Base-by-base conservation (phyloP, 2,329 filamentous ascomycete genomes). In the Tolypocladium ophioglossoides region DNA sequence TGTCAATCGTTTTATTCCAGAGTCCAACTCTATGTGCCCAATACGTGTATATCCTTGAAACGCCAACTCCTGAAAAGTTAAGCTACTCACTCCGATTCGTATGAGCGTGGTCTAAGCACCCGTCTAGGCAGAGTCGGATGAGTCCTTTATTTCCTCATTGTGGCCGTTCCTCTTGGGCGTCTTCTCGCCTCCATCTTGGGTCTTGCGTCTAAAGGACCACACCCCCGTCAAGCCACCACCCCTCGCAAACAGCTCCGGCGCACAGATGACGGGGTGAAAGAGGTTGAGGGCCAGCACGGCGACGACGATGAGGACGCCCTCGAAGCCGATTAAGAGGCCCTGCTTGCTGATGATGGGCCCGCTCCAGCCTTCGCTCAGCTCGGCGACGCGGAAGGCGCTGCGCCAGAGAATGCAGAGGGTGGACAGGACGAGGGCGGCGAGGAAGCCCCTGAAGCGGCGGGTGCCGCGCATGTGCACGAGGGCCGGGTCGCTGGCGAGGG, bases 361-460 rank as follows among this genome's bases (percentile, higher is more conserved):
- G 3, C 63, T 67, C 78, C 83, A 89, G 1, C 85, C 85, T 52
- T 78, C 72, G 58, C 77, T 79, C 58, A 89, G 69, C 74, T 89
- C 85, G 0, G 79, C 80, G 24, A 86, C 79, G 53, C 86, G 78
- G 67, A 83, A 89, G 44, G 83, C 78, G 58, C 78, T 83, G 10
- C 86, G 74, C 61, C 80, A 79, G 57, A 87, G 79, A 62, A 89
- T 82, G 60, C 76, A 78, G 14, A 86, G 52, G n/a, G 83, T 84
- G 2, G 82, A 76, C 2, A 85, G 65, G 1, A 70, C 64, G 20
- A 86, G 72, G 12, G 78, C 79, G n/a, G 61, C 62, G 6, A 83
- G 65, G 65, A 85, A 86, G 14, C 72, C 71, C 53, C 71, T 72
- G 69, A 85, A 84, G 27, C 66, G 63, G 48, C 60, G 61, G 16